A percentile compares a stretch with the other conserved stretches of the same genome.
phyloP scores from a whole-genome alignment of 2,329 filamentous ascomycete genomes.

The Monosporascus sp. region DNA sequence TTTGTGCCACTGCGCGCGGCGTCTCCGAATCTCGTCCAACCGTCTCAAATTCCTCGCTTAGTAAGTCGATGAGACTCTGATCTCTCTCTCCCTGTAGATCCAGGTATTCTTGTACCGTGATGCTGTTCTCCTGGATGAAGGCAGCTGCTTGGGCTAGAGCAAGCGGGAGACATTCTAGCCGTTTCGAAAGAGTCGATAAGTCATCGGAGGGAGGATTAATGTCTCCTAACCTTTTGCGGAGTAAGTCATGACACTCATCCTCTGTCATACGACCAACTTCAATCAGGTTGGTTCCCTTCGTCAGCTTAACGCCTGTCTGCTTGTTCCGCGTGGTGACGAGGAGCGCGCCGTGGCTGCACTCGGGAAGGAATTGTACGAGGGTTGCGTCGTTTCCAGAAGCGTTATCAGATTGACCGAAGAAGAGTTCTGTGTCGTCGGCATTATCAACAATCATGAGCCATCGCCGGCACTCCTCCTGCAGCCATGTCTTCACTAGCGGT shows the following conservation, averaged over 20 bases:
- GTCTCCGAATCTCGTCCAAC: slow-evolving; percentile 29
- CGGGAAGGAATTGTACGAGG: too few species aligned
- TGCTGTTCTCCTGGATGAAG: slow-evolving; percentile 25
- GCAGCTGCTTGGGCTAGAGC: slow-evolving; percentile 30
- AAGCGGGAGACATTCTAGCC: slow-evolving; percentile 27
- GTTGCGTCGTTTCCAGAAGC: too few species aligned
- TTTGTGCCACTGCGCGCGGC: slow-evolving; percentile 32
- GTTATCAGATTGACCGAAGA: too few species aligned
- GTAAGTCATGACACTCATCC: too few species aligned
- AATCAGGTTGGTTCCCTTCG: too few species aligned
- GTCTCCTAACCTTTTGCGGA: too few species aligned
- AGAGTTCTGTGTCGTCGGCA: slow-evolving; percentile 8
- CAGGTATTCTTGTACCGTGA: slow-evolving; percentile 32
- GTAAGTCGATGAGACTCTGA: slow-evolving; percentile 18
- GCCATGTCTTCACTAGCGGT: slow-evolving; percentile 22
- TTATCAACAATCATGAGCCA: slow-evolving; percentile 16
- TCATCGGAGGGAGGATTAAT: slow-evolving; percentile 5
- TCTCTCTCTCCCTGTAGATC: slow-evolving; percentile 29
- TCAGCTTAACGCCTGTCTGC: too few species aligned
- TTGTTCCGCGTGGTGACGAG: too few species aligned
- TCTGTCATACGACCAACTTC: too few species aligned
- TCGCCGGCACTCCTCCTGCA: slow-evolving; percentile 14
- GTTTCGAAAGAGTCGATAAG: slow-evolving; percentile 17
- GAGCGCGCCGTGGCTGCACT: too few species aligned
- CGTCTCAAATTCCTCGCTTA: slow-evolving; percentile 27